These are phyloP conservation scores for Hymenotorrendiella dingleyae DNA, from an alignment of 2,329 filamentous ascomycete species.

Conservation along the genomic window DNA sequence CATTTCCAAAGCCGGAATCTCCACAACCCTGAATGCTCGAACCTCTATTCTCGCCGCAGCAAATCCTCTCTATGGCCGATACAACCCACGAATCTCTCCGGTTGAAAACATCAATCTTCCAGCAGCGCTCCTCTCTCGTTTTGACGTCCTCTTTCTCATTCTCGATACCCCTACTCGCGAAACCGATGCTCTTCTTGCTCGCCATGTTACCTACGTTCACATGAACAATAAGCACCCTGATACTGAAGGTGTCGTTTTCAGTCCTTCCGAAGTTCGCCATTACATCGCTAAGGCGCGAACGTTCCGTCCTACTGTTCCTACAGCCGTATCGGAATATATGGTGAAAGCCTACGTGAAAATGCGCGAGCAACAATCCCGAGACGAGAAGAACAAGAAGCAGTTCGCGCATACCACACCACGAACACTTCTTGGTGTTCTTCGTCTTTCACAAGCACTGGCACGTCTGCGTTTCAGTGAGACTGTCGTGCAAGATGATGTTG, in stretches of 20 bases:
- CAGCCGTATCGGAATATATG: conserved; percentile 88
- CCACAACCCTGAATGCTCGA: conserved; percentile 90
- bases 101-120: conserved; percentile 99
- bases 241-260: conserved; percentile 71
- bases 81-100: conserved; percentile 94
- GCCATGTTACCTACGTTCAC: conserved; percentile 93
- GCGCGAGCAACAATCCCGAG: conserved; percentile 84
- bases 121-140: conserved; percentile 92
- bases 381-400: conserved; percentile 84
- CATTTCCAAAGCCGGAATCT: conserved; percentile 87
- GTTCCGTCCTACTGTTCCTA: conserved; percentile 81
- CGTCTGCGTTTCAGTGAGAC: conserved; percentile 81
- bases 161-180: conserved; percentile 91
- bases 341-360: conserved; percentile 94
- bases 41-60: conserved; percentile 94
- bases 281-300: conserved; percentile 91
- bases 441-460: conserved; percentile 88
- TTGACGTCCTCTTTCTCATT: conserved; percentile 94
- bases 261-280: conserved; percentile 86
- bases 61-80: conserved; percentile 94
- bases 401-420: conserved; percentile 92
- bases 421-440: conserved; percentile 86
- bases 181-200: conserved; percentile 84
- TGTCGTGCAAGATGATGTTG: conserved; percentile 87
- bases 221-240: conserved; percentile 95